Base-by-base conservation (phyloP, 306 rosid genomes). In the Senna siamea region DNA sequence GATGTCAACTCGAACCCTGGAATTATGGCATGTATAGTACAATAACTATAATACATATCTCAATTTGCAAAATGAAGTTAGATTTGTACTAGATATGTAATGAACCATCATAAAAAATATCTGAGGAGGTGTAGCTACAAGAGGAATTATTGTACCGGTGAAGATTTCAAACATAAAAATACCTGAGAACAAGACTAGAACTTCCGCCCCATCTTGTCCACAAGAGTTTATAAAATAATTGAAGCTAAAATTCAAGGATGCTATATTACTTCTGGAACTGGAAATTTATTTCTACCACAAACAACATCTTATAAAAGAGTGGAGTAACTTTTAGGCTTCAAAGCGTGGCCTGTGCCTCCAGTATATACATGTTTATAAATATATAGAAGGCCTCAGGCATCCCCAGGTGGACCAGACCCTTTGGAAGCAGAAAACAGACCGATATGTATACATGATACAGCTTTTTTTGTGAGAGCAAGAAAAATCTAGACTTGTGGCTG, bases 1-100 rank as follows among this genome's bases (percentile, higher is more conserved):
- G 65, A 93, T 85, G 82, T 93, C 98, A 79, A 47, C 83, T 74
- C 87, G 90, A 72, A 90, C 96, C 95, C 98, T 93, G 79, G 77
- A 52, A 75, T 57, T n/a, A 70, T 70, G 37, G 19, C 47, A 78
- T 57, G 50, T 59, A 77, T 80, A 30, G 80, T 72, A 9, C 46
- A 64, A 51, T 47, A 9, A 46, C 52, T 34, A 23, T 30, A 38
- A 54, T 66, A 51, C 54, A 67, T 53, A 30, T 46, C 66, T 67
- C 47, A 47, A 66, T 70, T 50, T 37, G 57, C 12, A 23, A 58
- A 69, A 44, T 28, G 70, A 26, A 71, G 30, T 69, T 65, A 53
- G 38, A 57, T 23, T 18, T 38, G 60, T 47, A 34, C n/a, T 38
- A 51, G 57, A 41, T 26, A 20, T 34, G 46, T 55, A 23, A 52